These are phyloP conservation scores for Fusarium redolens DNA, from an alignment of 2,329 filamentous ascomycete genomes.

Conservation along the genomic window DNA sequence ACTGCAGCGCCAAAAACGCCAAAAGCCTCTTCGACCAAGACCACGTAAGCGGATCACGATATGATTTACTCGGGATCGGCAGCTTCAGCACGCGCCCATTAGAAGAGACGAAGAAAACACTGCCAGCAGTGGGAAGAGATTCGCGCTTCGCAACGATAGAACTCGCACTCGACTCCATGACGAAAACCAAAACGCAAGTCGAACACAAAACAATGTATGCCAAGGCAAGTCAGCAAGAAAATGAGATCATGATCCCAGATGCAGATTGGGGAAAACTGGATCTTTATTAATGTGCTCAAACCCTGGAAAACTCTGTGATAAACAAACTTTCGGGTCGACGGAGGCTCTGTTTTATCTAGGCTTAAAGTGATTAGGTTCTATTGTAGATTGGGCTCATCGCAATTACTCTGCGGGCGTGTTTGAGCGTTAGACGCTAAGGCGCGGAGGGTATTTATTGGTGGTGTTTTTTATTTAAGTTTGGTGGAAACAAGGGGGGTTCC, in stretches of 20 bases:
- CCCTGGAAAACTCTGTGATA: neutral
- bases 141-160: constrained; percentile 1
- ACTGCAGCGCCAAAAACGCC: constrained; percentile 16
- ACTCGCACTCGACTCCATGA: constrained; percentile 8
- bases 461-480: neutral
- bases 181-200: neutral
- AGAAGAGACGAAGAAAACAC: constrained; percentile 39
- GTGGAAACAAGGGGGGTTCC: constrained; percentile 2
- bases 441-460: constrained; percentile 5
- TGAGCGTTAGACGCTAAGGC: neutral
- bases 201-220: neutral
- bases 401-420: constrained; percentile 21
- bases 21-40: constrained; percentile 9
- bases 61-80: constrained; percentile 32
- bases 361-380: neutral
- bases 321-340: constrained; percentile 1
- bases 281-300: neutral
- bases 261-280: neutral
- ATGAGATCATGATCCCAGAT: neutral
- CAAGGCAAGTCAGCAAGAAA: too few relatives aligned
- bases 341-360: neutral
- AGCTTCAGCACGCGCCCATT: constrained; percentile 28
- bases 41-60: constrained; percentile 37
- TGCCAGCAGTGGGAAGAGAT: constrained; percentile 38
- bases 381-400: neutral